Base-by-base conservation (phyloP, 208 protist species). In the Trypanosoma congolense region DNA sequence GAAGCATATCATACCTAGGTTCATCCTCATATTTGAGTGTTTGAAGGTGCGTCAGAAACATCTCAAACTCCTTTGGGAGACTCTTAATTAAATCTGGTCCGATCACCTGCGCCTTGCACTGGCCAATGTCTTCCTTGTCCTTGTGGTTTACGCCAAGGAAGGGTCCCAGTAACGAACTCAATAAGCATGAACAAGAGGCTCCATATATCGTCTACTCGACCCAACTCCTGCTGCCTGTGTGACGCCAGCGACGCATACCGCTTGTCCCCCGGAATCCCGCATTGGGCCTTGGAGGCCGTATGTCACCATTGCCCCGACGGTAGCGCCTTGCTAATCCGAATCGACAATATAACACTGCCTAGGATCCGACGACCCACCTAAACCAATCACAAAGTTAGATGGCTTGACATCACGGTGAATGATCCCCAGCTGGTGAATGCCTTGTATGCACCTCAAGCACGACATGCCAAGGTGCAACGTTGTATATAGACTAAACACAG, bases 381-480 rank as follows among this genome's bases (percentile, higher is more conserved):
- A 56, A 40, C 80, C 96, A 62, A 81, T 96, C 1, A 97, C 96
- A 71, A 98, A 98, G 77, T 99, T 99, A 35, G 93, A 98, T 9
- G 97, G 96, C 68, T 99, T 99, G 54, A 99, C 93, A 69, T 99
- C 97, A 26, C 97, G 77, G 70, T 99, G 97, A 12, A 99, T 75
- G 52, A 98, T 93, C n/a, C 97, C 97, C 4, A 88, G 57, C 33
- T 97, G 80, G 67, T 99, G 97, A 14, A 98, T 80, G 6, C 77
- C 84, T 47, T 97, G 84, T 28, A 99, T 91, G 9, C 89, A 78
- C 41, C 75, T 57, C 16, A 99, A 78, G 74, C 98, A 98, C 48
- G 98, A 97, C 33, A 98, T 88, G 22, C 92, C 97, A 0, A 97
- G 57, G 58, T 83, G 81, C 18, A 97, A 63, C 0, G 90, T 94